These are phyloP conservation scores for Excoecaria cochinchinensis DNA, from an alignment of 345 rosid species.

Conservation along the genomic window DNA sequence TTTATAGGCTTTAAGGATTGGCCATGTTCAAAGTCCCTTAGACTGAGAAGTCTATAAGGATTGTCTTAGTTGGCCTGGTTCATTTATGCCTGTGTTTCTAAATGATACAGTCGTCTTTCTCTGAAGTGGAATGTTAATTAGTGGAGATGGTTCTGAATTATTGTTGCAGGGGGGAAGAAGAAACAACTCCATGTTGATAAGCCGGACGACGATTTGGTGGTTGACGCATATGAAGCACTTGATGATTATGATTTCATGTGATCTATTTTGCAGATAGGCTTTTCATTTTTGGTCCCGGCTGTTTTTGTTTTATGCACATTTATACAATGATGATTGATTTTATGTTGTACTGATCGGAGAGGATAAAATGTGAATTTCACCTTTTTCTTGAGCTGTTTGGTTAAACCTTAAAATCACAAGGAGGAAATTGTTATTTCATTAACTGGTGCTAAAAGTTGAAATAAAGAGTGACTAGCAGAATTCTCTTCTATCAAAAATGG, in stretches of 20 bases:
- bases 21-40: neutral
- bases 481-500: neutral
- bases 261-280: slow-evolving; percentile 16
- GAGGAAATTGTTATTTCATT: too few species aligned
- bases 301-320: slow-evolving; percentile 11
- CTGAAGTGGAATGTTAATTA: neutral
- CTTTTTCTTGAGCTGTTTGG: neutral
- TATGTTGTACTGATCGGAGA: neutral
- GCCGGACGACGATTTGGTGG: slow-evolving; percentile 67
- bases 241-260: slow-evolving; percentile 93
- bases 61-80: neutral
- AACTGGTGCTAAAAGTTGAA: too few species aligned
- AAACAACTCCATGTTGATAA: slow-evolving; percentile 80
- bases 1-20: neutral
- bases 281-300: neutral
- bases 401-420: too few species aligned
- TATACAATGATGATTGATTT: slow-evolving; percentile 9
- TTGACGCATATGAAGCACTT: slow-evolving; percentile 46
- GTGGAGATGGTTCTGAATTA: neutral
- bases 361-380: neutral
- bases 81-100: neutral
- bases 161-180: slow-evolving; percentile 59
- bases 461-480: neutral
- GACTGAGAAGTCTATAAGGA: neutral
- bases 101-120: neutral